These are phyloP conservation scores for Secale cereale DNA, from an alignment of 176 grass and related monocot genomes.

Conservation along the genomic window DNA sequence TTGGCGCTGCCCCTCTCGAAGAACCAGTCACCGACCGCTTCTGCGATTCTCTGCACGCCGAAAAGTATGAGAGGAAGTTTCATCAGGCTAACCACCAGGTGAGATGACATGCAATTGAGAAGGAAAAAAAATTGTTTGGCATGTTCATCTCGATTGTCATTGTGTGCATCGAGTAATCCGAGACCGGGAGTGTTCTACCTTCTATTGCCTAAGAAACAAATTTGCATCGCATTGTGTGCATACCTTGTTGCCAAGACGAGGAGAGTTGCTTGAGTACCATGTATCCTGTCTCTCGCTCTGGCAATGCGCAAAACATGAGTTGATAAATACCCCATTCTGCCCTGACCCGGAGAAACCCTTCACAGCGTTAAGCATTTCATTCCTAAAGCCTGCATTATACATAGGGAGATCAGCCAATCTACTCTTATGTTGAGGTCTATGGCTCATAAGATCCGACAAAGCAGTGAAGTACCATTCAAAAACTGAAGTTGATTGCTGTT, in stretches of 20 bases:
- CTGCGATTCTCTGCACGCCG: constrained; percentile 63
- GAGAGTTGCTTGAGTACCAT: constrained; percentile 75
- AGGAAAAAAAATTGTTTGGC: neutral
- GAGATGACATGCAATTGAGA: neutral
- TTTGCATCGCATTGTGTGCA: neutral
- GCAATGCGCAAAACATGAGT: constrained; percentile 98
- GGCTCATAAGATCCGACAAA: neutral
- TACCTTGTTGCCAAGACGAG: constrained; percentile 86
- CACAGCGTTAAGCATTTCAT: constrained; percentile 77
- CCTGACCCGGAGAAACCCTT: constrained; percentile 57
- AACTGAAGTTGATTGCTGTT: constrained; percentile 69
- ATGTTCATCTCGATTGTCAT: neutral
- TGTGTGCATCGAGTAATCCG: neutral
- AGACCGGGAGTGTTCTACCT: neutral
- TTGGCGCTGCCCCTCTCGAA: constrained; percentile 52
- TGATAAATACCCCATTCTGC: constrained; percentile 85
- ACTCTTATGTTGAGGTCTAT: neutral
- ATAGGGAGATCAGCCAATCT: neutral
- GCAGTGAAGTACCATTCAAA: constrained; percentile 56
- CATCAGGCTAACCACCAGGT: neutral
- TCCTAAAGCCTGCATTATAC: constrained; percentile 70
- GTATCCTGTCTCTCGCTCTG: constrained; percentile 91
- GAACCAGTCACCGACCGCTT: constrained; percentile 81
- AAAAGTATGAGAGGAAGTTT: neutral
- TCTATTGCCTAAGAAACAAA: neutral